Base-by-base conservation (phyloP, 768 basidiomycete genomes). In the Chlorophyllum brunneum region DNA sequence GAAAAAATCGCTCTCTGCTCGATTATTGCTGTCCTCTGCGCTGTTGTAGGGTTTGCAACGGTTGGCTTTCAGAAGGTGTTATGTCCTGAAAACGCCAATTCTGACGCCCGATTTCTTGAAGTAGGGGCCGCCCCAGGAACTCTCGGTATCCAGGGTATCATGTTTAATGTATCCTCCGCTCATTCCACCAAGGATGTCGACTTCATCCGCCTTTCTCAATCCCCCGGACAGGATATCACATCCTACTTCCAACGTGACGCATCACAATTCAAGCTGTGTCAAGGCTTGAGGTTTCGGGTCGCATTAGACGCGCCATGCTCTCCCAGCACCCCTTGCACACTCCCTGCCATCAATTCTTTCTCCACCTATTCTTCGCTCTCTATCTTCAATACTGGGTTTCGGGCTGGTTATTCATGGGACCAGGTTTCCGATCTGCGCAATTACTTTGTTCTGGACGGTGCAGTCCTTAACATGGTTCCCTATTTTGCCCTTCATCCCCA, bases 1-100 rank as follows among this genome's bases (percentile, higher is more conserved):
- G 97, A 99, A 70, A 99, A 98, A 76, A 85, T 95, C 53, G 83
- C 93, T 5, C 75, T 99, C 3, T 98, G 95, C 69, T 83, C 89
- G 67, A 85, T 98, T 63, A 90, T 93, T 45, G 58, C 81, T 51
- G 33, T 93, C 38, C 68, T 97, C 16, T 97, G 95, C 58, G 83
- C 76, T 16, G 67, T 74, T 39, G 80, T 98, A 47, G 95, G 92
- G 8, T 99, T 99, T 70, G 77, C 86, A 50, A 99, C 97, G 33
- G 91, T 99, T 58, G 95, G 95, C 30, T 82, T 95, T 40, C 91
- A 97, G 70, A 85, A 84, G 60, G 91, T 92, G 39, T 80, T 99
- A 26, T 99, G 97, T 71, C 93, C 95, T 1, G 71, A 70, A 58
- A 73, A 70, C 48, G 70, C 66, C 27, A 70, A 63, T 60, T 73